Conservation (phyloP, 108 stramenopile genomes). For the Skeletonema tropicum region DNA sequence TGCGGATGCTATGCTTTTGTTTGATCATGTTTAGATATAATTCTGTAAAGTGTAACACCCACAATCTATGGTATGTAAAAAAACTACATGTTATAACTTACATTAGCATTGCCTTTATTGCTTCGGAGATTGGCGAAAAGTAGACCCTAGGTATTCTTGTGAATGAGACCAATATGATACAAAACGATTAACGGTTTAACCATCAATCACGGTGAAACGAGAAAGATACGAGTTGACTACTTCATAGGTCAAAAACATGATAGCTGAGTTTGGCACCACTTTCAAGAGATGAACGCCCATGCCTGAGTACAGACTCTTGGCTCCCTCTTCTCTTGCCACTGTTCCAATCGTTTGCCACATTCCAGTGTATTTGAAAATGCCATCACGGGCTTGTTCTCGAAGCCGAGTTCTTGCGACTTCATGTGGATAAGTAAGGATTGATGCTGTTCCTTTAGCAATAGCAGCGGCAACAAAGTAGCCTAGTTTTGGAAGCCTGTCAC, state of each 20-base stretch:
- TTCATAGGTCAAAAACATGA: constrained; percentile 92
- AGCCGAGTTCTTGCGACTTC: constrained; percentile 94
- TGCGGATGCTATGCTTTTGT: background rate
- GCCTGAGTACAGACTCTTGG: constrained; percentile 81
- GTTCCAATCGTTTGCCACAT: constrained; percentile 92
- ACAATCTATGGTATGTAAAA: background rate
- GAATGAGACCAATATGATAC: background rate
- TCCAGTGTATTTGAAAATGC: constrained; percentile 91
- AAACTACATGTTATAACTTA: constrained; percentile 1
- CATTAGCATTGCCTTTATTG: background rate
- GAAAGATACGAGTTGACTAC: constrained; percentile 72
- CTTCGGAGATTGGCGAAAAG: background rate
- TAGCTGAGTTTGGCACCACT: constrained; percentile 94
- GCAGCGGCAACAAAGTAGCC: constrained; percentile 83
- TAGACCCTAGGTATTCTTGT: background rate
- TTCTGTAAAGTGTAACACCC: constrained; percentile 3
- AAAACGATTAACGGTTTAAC: background rate
- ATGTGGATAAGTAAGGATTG: constrained; percentile 91
- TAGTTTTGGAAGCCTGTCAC: constrained; percentile 67
- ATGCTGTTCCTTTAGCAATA: constrained; percentile 79
- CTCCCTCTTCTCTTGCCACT: constrained; percentile 90
- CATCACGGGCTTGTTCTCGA: constrained; percentile 87
- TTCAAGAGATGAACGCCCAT: constrained; percentile 92
- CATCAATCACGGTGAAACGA: constrained; percentile 59
- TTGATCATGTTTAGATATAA: background rate